Conservation (phyloP, 192 early-diverging fungal species). For the Borealophlyctis nickersoniae region DNA sequence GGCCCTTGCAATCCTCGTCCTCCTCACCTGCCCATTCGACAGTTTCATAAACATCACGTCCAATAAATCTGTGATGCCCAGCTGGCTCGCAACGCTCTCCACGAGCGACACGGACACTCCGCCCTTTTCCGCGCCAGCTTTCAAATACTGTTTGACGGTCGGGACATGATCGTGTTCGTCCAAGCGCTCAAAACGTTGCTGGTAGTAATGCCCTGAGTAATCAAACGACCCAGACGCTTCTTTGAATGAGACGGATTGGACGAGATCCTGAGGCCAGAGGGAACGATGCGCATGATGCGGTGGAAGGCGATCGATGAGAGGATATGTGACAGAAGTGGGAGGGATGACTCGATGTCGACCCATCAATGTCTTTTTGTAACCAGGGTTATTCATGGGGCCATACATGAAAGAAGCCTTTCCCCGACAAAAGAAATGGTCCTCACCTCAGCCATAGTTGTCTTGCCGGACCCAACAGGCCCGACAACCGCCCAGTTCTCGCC, state of each 20-base stretch:
- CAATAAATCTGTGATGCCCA: slow-evolving; percentile 5
- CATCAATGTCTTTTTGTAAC: neutral
- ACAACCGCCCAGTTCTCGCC: slow-evolving; percentile 7
- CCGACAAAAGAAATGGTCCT: neutral
- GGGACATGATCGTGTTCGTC: slow-evolving; percentile 32
- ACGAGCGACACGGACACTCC: slow-evolving; percentile 10
- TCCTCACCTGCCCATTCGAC: slow-evolving; percentile 46
- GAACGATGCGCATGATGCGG: slow-evolving; percentile 13
- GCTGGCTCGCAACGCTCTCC: neutral
- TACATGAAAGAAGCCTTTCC: neutral
- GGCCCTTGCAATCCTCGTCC: slow-evolving; percentile 40
- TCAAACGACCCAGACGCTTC: slow-evolving; percentile 25
- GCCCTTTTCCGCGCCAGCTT: neutral
- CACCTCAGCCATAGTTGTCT: slow-evolving; percentile 47
- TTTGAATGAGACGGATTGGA: slow-evolving; percentile 15
- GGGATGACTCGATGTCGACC: slow-evolving; percentile 1
- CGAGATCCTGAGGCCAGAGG: slow-evolving; percentile 4
- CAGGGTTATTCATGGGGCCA: neutral
- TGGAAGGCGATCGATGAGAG: slow-evolving; percentile 19
- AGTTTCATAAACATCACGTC: slow-evolving; percentile 43
- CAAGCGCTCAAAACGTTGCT: slow-evolving; percentile 47
- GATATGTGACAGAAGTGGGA: neutral
- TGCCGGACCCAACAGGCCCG: slow-evolving; percentile 39
- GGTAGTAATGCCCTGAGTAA: slow-evolving; percentile 43
- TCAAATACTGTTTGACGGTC: neutral